Evolutionary conservation across 148 eudicot species (phyloP), one percentile per base, ranked within the genome.

Genomic region (Tetragonia tetragonoides): DNA sequence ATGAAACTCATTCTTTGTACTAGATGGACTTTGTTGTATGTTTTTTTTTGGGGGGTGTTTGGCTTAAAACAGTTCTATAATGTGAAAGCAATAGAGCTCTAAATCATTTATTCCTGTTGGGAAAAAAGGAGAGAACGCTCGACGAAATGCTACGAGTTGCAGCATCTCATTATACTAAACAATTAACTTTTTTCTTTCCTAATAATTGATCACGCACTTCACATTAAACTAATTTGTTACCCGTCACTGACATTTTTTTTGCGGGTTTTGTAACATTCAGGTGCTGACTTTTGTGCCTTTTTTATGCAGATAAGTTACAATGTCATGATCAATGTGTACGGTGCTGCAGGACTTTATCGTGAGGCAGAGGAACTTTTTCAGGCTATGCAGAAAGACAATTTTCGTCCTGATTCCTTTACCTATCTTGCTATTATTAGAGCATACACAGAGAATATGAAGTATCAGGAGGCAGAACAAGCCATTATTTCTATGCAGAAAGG

Each of bases 271-370:
- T 73, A 6, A 18, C 67, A 23, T 66, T 66, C 39, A 56, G 70
- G n/a, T 53, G 61, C 66, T 42, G 39, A 72, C 46, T 24, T 51
- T 40, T 72, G 47, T 77, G 37, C 42, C 66, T 11, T 37, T 16
- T 34, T 34, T 21, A 24, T 86, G 89, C 93, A 93, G 98, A 88
- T 90, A 77, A 87, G 93, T 83, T 94, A 86, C 90, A 89, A 86
- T 82, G 82, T 90, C 47, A 90, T 91, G 94, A 87, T 93, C 77
- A 91, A 87, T 78, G 87, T 83, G 39, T 92, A 86, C 78, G 93
- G 87, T 21, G 74, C 84, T 66, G 86, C 78, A 28, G 95, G 97
- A 66, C 88, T 88, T 73, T 80, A 85, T 76, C 59, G 72, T 34
- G 80, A 90, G 87, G 93, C 92, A 54, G 93, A 86, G 81, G 81